Conservation (phyloP, 2,329 filamentous ascomycete species). For the Amylocarpus encephaloides region DNA sequence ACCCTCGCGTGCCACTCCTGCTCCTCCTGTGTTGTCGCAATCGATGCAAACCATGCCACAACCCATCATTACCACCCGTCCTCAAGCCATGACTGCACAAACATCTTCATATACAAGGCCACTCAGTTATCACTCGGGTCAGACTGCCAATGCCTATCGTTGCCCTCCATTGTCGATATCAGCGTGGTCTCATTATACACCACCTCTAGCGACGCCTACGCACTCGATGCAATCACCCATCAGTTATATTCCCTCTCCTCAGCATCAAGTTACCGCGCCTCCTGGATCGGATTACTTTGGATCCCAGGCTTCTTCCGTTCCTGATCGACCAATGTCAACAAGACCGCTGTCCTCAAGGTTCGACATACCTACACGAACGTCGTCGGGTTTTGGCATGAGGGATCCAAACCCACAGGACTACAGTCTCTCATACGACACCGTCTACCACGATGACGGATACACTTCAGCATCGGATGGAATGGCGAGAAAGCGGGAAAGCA, state of each 20-base stretch:
- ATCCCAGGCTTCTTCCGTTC: slow-evolving; percentile 7
- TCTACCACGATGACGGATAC: slow-evolving; percentile 24
- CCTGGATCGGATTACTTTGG: slow-evolving; percentile 9
- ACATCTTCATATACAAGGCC: slow-evolving; percentile 22
- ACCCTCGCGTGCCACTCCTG: background rate
- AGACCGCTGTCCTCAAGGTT: slow-evolving; percentile 23
- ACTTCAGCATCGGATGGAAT: slow-evolving; percentile 19
- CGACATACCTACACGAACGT: slow-evolving; percentile 16
- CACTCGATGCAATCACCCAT: background rate
- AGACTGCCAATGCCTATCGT: slow-evolving; percentile 8
- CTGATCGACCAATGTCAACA: slow-evolving; percentile 14
- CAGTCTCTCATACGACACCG: slow-evolving; percentile 8
- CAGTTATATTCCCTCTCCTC: background rate
- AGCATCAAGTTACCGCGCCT: slow-evolving; percentile 8
- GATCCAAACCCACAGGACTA: slow-evolving; percentile 7
- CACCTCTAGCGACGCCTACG: background rate
- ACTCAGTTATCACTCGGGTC: slow-evolving; percentile 18
- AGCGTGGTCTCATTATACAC: slow-evolving; percentile 18
- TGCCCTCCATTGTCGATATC: slow-evolving; percentile 25
- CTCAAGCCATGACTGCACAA: slow-evolving; percentile 21
- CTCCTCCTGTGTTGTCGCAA: slow-evolving; percentile 15
- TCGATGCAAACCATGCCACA: slow-evolving; percentile 12
- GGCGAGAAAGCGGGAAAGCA: slow-evolving; percentile 17
- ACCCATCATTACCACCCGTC: slow-evolving; percentile 18
- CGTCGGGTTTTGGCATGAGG: slow-evolving; percentile 18